Evolutionary conservation across 176 grass and related monocot genomes (phyloP).

Genomic region (Rhynchospora breviuscula): DNA sequence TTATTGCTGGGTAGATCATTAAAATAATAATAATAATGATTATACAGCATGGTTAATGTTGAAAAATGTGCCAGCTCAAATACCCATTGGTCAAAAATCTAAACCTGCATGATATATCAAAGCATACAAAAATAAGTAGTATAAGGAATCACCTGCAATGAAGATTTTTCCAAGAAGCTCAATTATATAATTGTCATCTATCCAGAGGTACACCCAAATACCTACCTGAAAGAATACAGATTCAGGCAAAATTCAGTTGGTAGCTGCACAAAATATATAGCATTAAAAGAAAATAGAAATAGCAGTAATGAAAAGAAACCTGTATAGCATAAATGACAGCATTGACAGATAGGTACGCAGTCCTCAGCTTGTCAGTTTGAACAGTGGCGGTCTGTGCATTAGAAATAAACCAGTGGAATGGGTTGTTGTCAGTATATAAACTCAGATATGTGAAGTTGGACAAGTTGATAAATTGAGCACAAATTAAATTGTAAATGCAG

Average conservation of each 20-base stretch:
- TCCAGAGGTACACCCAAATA: conserved; percentile 22
- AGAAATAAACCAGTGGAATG: conserved; percentile 1
- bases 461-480: too few species aligned
- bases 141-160: conserved; percentile 20
- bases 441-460: too few species aligned
- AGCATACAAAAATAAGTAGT: not conserved
- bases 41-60: not conserved
- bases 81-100: not conserved
- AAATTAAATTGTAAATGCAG: not conserved
- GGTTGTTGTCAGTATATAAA: not conserved
- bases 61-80: not conserved
- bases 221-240: not conserved
- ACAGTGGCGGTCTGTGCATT: conserved; percentile 15
- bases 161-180: conserved; percentile 27
- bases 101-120: not conserved
- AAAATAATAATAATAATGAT: not conserved
- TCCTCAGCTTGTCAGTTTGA: conserved; percentile 24
- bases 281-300: not conserved
- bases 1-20: not conserved
- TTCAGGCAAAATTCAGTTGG: not conserved
- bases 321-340: conserved; percentile 22
- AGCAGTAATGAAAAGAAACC: not conserved
- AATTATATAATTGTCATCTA: conserved; percentile 16
- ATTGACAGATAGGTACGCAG: conserved; percentile 18
- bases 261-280: not conserved